phyloP scores from a whole-genome alignment of 192 early-diverging fungal genomes.

The Umbelopsis sp. region DNA sequence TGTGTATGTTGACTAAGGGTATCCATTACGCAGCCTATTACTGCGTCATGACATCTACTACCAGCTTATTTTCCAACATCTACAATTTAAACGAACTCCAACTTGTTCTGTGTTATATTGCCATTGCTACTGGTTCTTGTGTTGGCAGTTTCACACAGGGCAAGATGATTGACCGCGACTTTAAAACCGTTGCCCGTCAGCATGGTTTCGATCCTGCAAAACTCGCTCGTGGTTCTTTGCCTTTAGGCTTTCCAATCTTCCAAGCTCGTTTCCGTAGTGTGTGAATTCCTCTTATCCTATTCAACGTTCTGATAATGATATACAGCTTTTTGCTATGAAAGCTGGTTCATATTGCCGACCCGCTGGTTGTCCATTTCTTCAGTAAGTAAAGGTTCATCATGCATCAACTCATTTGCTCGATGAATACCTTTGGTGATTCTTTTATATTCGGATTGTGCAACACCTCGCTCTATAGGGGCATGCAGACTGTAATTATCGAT shows the following conservation, averaged over 20 bases:
- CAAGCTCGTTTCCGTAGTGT: slow-evolving; percentile 17
- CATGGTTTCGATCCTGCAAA: slow-evolving; percentile 12
- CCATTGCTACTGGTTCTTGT: slow-evolving; percentile 45
- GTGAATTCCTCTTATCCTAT: slow-evolving; percentile 2
- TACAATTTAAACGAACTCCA: slow-evolving; percentile 41
- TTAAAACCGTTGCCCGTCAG: slow-evolving; percentile 5
- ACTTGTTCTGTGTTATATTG: slow-evolving; percentile 48
- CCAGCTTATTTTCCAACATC: slow-evolving; percentile 35
- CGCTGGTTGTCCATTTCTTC: slow-evolving; percentile 2
- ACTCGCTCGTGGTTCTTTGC: slow-evolving; percentile 20
- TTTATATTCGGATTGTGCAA: slow-evolving; percentile 1
- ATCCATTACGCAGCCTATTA: slow-evolving; percentile 42
- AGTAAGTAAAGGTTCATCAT: slow-evolving; percentile 1
- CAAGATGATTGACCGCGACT: slow-evolving; percentile 23
- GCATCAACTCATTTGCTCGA: too few species aligned
- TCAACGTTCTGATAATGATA: background rate
- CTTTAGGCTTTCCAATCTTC: slow-evolving; percentile 23
- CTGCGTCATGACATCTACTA: slow-evolving; percentile 39
- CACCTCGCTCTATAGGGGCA: slow-evolving; percentile 1
- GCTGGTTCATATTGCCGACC: background rate
- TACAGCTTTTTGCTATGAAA: slow-evolving; percentile 8
- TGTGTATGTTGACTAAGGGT: slow-evolving; percentile 40
- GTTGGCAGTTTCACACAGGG: slow-evolving; percentile 45
- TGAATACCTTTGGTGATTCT: too few species aligned
- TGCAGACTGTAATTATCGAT: slow-evolving; percentile 25